Evolutionary conservation across 208 protist species (phyloP), one percentile per base, ranked within the genome.

Genomic region (Ichthyophonus hoferi): DNA sequence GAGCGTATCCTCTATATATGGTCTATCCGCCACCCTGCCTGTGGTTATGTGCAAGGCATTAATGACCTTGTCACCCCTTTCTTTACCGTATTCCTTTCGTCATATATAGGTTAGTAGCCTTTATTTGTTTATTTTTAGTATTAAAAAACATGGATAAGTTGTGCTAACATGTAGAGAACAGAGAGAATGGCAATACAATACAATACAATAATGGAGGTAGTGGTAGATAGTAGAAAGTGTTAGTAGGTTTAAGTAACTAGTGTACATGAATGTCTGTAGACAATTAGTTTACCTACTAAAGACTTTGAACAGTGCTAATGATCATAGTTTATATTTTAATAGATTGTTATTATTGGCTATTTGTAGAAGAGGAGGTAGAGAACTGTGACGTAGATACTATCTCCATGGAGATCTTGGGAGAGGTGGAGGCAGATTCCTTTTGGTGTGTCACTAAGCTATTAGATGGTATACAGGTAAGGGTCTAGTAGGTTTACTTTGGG

Each of bases 21-120:
- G 94, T 90, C 93, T 37, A 94, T 96, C 41, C 89, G 94, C 2
- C 96, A 97, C 89, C 95, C 96, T 7, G 95, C 94, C 34, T 93
- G 84, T 31, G 95, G 95, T 1, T 96, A 97, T 88, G 95, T 97
- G 33, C 95, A 97, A 92, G 96, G 96, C 40, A 96, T 97, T 58
- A 96, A 97, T 81, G 96, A 97, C 87, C 87, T 97, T 42, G 91
- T 93, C 12, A 94, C 91, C 24, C 95, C 95, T 33, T 96, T 97
- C 87, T 95, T 96, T 35, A 91, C 93, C 35, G 93, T 95, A 42
- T 96, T 97, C 78, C 42, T 95, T 24, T 39, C 37, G 31, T 1
- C 1, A 1, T 33, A 67, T 41, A 77, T 83, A 34, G 86, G 58
- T 86, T 24, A 17, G 67, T 88, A n/a, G 2, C 38, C 39, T n/a